These are phyloP conservation scores for Trypanosoma scelopori DNA, from an alignment of 208 protist genomes.

Conservation along the genomic window DNA sequence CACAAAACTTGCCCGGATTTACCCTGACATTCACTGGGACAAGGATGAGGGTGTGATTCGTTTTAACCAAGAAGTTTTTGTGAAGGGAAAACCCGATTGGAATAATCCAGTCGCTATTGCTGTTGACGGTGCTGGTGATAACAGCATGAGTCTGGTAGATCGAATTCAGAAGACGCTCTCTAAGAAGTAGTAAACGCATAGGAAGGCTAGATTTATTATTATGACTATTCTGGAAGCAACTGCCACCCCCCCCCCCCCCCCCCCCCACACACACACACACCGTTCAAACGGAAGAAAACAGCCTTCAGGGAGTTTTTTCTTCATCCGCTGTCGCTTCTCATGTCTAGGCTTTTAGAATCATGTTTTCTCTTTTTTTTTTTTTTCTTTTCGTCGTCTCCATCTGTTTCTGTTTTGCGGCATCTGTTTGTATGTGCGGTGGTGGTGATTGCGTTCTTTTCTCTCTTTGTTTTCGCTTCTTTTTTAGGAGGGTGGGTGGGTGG, in stretches of 20 bases:
- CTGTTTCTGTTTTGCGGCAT: neutral
- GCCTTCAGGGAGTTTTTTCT: no score
- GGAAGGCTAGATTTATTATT: slow-evolving; percentile 8
- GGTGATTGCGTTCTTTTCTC: neutral
- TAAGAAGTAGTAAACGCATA: slow-evolving; percentile 49
- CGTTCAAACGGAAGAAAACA: no score
- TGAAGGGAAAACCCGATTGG: slow-evolving; percentile 77
- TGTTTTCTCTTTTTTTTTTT: slow-evolving; percentile 19
- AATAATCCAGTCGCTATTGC: slow-evolving; percentile 51
- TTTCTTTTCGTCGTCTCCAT: slow-evolving; percentile 3
- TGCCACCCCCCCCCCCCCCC: no score
- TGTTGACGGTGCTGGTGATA: slow-evolving; percentile 48
- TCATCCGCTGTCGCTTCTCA: no score
- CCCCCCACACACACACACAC: no score
- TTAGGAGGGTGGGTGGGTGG: no score
- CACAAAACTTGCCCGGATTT: slow-evolving; percentile 61
- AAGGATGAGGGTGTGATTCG: slow-evolving; percentile 65
- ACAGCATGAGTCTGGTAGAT: slow-evolving; percentile 53
- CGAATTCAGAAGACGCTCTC: slow-evolving; percentile 64
- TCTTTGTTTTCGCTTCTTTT: neutral
- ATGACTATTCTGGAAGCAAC: no score
- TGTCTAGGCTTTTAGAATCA: neutral
- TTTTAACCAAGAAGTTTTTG: slow-evolving; percentile 69
- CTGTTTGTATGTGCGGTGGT: no score
- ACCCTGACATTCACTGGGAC: slow-evolving; percentile 81